Percentiles rank a stretch among this genome's conserved stretches.
These are phyloP conservation scores for Rhodotorula sp. DNA, from an alignment of 1,284 basidiomycete species.

Conservation along the genomic window DNA sequence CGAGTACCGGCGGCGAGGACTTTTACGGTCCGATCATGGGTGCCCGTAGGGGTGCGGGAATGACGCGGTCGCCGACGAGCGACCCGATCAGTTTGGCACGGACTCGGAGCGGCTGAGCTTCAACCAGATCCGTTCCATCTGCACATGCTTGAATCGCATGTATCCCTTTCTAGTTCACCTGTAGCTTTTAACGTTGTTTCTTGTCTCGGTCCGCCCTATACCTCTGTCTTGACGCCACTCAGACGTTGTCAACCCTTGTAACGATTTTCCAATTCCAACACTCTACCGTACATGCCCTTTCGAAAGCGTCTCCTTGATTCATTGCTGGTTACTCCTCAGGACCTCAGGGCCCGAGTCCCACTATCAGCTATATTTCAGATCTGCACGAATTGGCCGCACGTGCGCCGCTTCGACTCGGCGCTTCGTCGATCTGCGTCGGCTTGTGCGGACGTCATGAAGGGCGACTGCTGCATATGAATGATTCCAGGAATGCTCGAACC, in stretches of 20 bases:
- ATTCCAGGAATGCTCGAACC: not conserved
- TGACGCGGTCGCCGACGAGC: not conserved
- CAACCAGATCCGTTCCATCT: no score
- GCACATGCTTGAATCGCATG: not conserved
- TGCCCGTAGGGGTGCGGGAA: not conserved
- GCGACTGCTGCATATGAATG: not conserved
- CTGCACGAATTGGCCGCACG: not conserved
- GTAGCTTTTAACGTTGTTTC: not conserved
- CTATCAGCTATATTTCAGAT: not conserved
- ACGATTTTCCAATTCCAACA: no score
- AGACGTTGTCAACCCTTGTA: no score
- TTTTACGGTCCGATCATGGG: not conserved
- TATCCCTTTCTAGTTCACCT: not conserved
- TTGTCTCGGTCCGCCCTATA: not conserved
- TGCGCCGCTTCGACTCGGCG: not conserved
- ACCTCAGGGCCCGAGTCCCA: not conserved
- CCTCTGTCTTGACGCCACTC: no score
- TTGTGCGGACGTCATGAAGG: no score
- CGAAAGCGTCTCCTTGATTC: no score
- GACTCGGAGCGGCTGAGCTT: not conserved
- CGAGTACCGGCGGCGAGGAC: not conserved
- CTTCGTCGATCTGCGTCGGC: no score
- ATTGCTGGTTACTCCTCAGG: no score
- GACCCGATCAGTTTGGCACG: not conserved
- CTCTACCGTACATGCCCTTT: no score